A percentile compares a stretch with the other conserved stretches of the same genome.
Evolutionary conservation across 345 rosid species (phyloP).

Genomic region (Theobroma cacao): DNA sequence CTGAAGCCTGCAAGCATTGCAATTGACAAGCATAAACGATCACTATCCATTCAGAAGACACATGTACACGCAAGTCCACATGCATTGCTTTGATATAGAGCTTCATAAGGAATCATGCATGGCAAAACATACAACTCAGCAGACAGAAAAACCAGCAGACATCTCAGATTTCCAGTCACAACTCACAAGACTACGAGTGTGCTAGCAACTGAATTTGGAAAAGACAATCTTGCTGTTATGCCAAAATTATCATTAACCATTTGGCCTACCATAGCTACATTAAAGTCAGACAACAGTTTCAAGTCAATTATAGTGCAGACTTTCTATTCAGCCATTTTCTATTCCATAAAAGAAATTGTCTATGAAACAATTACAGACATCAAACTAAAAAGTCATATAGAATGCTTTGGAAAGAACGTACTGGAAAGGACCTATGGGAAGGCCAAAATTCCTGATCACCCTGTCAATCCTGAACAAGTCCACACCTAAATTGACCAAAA

Average conservation of each 20-base stretch:
- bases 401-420: conserved; percentile 40
- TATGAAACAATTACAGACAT: background rate
- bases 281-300: background rate
- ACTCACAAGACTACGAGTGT: background rate
- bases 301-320: background rate
- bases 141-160: background rate
- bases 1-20: conserved; percentile 62
- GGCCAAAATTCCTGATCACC: conserved; percentile 71
- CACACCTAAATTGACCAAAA: conserved; percentile 75
- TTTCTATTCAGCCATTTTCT: background rate
- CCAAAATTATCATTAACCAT: background rate
- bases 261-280: background rate
- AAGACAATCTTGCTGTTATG: background rate
- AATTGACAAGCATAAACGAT: conserved; percentile 18
- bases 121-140: background rate
- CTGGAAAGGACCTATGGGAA: conserved; percentile 95
- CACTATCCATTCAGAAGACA: background rate
- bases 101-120: background rate
- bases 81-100: background rate
- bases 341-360: background rate
- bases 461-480: conserved; percentile 89
- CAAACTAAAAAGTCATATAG: background rate
- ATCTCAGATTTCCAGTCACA: background rate
- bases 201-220: background rate
- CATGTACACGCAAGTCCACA: background rate